Conservation (phyloP, 257 asterid genomes). For the Asclepias syriaca region DNA sequence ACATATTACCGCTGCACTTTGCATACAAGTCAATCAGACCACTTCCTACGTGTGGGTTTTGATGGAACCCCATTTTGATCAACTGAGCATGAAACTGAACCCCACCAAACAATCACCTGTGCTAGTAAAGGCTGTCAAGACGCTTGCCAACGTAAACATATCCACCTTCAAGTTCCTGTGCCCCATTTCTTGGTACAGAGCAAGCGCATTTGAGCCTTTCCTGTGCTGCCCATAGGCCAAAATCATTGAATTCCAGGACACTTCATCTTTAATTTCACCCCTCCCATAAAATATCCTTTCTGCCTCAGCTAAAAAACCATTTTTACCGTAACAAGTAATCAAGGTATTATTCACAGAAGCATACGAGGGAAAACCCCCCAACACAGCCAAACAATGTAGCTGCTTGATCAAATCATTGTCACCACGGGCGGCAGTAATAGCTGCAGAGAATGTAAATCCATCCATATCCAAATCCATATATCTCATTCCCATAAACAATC, state of each 20-base stretch:
- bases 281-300: slow-evolving; percentile 42
- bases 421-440: slow-evolving; percentile 42
- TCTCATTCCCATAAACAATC: slow-evolving; percentile 38
- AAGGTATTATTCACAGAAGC: slow-evolving; percentile 60
- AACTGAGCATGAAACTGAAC: slow-evolving; percentile 58
- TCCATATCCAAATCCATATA: slow-evolving; percentile 39
- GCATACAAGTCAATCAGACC: slow-evolving; percentile 68
- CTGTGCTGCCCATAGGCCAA: slow-evolving; percentile 62
- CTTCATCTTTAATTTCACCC: slow-evolving; percentile 56
- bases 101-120: slow-evolving; percentile 62
- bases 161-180: slow-evolving; percentile 37
- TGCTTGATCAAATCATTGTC: slow-evolving; percentile 37
- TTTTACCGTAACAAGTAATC: slow-evolving; percentile 50
- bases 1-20: slow-evolving; percentile 40
- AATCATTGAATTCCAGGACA: slow-evolving; percentile 83
- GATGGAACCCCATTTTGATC: slow-evolving; percentile 55
- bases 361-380: slow-evolving; percentile 44
- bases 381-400: slow-evolving; percentile 46
- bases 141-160: slow-evolving; percentile 71
- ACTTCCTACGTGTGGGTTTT: slow-evolving; percentile 59
- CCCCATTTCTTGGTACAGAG: slow-evolving; percentile 59
- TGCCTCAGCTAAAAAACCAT: slow-evolving; percentile 38
- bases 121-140: slow-evolving; percentile 63
- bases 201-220: slow-evolving; percentile 55
- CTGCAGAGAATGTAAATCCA: slow-evolving; percentile 57